A percentile compares a stretch with the other conserved stretches of the same genome.
phyloP scores from a whole-genome alignment of 805 yeast species.

The Vanderwaltozyma polyspora region DNA sequence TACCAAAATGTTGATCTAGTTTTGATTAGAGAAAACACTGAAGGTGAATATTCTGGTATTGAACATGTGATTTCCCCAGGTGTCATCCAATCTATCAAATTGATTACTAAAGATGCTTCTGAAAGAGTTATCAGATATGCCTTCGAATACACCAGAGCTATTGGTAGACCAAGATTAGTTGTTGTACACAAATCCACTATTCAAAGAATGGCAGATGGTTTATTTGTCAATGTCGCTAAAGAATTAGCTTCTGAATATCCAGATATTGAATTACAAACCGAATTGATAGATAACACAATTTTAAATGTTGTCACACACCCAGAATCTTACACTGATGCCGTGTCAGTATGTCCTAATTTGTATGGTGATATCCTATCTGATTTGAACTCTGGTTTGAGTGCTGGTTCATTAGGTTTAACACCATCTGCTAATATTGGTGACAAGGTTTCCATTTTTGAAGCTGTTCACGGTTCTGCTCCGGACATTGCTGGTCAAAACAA shows the following conservation, averaged over 20 bases:
- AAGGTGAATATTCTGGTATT: slow-evolving; percentile 98
- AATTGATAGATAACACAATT: slow-evolving; percentile 92
- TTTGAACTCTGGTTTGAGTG: slow-evolving; percentile 83
- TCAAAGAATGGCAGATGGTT: slow-evolving; percentile 97
- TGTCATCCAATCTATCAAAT: slow-evolving; percentile 94
- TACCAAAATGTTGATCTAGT: slow-evolving; percentile 80
- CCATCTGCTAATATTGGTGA: slow-evolving; percentile 99
- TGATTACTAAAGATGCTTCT: slow-evolving; percentile 92
- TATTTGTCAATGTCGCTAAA: slow-evolving; percentile 84
- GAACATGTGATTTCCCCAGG: slow-evolving; percentile 98
- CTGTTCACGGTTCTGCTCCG: slow-evolving; percentile 99
- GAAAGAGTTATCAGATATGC: slow-evolving; percentile 96
- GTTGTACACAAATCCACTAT: slow-evolving; percentile 98
- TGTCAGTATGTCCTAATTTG: slow-evolving; percentile 95
- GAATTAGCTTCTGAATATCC: slow-evolving; percentile 88
- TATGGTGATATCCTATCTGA: slow-evolving; percentile 99
- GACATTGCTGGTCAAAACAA: slow-evolving; percentile 98
- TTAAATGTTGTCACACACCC: slow-evolving; percentile 87
- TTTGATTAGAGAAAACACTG: slow-evolving; percentile 95
- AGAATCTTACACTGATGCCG: slow-evolving; percentile 68
- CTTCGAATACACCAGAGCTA: slow-evolving; percentile 86
- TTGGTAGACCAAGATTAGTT: slow-evolving; percentile 75
- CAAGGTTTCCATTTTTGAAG: slow-evolving; percentile 95
- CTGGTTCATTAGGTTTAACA: slow-evolving; percentile 97
- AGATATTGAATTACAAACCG: slow-evolving; percentile 70